phyloP scores from a whole-genome alignment of 371 early-diverging fungal genomes.

The Rhizomucor pusillus region DNA sequence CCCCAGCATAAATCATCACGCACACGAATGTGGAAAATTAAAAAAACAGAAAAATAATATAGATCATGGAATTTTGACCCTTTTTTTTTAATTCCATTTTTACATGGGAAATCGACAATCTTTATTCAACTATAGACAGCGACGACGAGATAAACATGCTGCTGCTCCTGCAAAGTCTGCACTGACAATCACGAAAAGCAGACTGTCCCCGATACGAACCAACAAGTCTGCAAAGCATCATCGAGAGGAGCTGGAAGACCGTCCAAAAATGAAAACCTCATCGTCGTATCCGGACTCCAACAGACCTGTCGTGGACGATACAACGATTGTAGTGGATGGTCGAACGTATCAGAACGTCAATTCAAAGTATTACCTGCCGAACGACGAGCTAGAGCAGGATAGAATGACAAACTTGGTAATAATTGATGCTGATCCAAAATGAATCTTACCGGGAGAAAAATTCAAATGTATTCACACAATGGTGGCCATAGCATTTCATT shows the following conservation, averaged over 20 bases:
- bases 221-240: background rate
- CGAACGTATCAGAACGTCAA: conserved; percentile 22
- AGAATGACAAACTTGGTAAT: conserved; percentile 31
- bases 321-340: conserved; percentile 10
- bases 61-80: background rate
- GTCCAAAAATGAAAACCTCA: background rate
- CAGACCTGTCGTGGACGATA: background rate
- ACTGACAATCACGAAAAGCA: background rate
- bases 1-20: background rate
- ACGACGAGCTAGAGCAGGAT: conserved; percentile 40
- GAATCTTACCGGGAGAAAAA: background rate
- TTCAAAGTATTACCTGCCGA: conserved; percentile 21
- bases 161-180: background rate
- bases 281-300: background rate
- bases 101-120: conserved; percentile 19
- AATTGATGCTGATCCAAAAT: background rate
- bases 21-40: background rate
- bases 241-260: background rate
- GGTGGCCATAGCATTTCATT: conserved; percentile 36
- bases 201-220: background rate
- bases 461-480: too few relatives aligned
- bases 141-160: background rate
- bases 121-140: background rate
- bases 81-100: background rate
- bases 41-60: background rate